Base-by-base conservation (phyloP, 1,139 yeast species). In the Taiozyma sp. region DNA sequence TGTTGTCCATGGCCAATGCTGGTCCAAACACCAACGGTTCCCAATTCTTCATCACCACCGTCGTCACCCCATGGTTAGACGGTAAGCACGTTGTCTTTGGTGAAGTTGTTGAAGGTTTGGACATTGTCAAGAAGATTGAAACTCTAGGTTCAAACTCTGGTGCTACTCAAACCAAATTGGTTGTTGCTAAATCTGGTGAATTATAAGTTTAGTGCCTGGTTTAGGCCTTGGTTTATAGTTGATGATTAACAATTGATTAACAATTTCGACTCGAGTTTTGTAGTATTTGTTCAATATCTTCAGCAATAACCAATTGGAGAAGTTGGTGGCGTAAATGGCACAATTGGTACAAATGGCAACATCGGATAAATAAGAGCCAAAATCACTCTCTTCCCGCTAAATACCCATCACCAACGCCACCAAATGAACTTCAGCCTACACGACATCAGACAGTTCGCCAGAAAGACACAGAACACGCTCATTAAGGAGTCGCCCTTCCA, bases 1-100 rank as follows among this genome's bases (percentile, higher is more conserved):
- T 91, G 67, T 82, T 93, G 71, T 88, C 97, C 65, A 93, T 93
- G 99, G 99, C 99, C 73, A 93, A 93, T 70, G 97, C 98, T 65
- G 99, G 99, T 70, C 97, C 97, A 75, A 89, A 91, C 91, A 91
- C 98, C 83, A 93, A 93, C 80, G 99, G 99, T 62, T 91, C 98
- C 55, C 99, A 93, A 79, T 93, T 93, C 80, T 93, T 93, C 83
- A 83, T 93, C 76, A 93, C 99, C 80, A 91, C 98, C 58, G 97
- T 91, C 55, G 81, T 90, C 67, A 79, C 88, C 73, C 88, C 97
- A 63, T 91, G 98, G 97, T 85, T 93, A 76, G 98, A 93, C 71
- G 98, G 98, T 72, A 87, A 86, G 79, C 99, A 93, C 85, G 97
- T 90, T 74, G 99, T 93, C 60, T 93, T 91, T 67, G 99, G 99